Evolutionary conservation across 2,329 filamentous ascomycete genomes (phyloP).

Genomic region (Zasmidium citrigriseum): DNA sequence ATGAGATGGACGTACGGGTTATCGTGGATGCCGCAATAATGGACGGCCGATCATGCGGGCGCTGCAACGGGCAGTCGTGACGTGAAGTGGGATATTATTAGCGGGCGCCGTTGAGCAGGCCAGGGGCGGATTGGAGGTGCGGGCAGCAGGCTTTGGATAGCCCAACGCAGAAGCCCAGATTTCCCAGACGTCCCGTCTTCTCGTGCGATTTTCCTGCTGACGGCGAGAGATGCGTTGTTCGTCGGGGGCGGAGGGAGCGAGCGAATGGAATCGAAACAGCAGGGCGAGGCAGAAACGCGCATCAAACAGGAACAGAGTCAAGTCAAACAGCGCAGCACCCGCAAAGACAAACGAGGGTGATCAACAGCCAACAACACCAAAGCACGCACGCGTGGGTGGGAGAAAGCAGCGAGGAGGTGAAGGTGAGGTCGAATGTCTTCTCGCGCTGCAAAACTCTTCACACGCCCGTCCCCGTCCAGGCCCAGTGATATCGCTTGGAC

Average conservation of each 20-base stretch:
- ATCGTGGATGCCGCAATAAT: neutral
- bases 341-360: neutral
- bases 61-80: neutral
- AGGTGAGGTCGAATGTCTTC: neutral
- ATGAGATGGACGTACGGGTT: neutral
- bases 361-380: neutral
- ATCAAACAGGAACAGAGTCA: neutral
- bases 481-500: neutral
- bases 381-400: neutral
- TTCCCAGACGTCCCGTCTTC: too few relatives aligned
- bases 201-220: too few relatives aligned
- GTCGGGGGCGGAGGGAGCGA: too few relatives aligned
- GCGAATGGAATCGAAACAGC: neutral
- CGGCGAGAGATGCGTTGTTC: too few relatives aligned
- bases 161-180: neutral
- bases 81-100: neutral
- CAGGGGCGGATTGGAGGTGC: neutral
- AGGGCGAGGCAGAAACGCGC: neutral
- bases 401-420: neutral
- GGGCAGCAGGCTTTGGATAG: neutral
- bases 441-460: neutral
- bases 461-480: neutral
- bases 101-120: neutral
- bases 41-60: constrained; percentile 14
- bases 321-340: neutral